phyloP scores from a whole-genome alignment of 2,329 filamentous ascomycete genomes.

The Xylaria sp. region DNA sequence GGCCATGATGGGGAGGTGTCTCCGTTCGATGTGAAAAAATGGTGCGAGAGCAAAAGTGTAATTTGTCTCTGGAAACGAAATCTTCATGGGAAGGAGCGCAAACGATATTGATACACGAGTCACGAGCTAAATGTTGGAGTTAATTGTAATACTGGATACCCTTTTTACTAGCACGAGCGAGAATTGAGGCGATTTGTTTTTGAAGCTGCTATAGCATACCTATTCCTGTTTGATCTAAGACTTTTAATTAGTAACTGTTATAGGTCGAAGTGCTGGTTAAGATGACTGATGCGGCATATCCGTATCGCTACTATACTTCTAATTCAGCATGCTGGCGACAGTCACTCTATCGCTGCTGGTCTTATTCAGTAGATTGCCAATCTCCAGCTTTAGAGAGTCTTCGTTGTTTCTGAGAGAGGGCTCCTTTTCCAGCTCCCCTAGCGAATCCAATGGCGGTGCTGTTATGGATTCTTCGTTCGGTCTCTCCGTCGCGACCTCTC shows the following conservation, averaged over 20 bases:
- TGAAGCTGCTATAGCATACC: neutral
- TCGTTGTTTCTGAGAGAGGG: neutral
- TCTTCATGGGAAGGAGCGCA: constrained; percentile 62
- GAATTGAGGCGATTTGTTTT: neutral
- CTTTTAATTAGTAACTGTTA: neutral
- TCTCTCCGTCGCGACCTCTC: neutral
- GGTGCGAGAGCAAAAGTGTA: constrained; percentile 89
- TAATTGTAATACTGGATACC: constrained; percentile 35
- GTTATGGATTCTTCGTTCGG: neutral
- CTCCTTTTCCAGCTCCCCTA: neutral
- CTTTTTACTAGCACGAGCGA: constrained; percentile 28
- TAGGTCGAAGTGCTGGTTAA: neutral
- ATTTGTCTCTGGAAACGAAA: constrained; percentile 80
- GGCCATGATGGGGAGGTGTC: constrained; percentile 74
- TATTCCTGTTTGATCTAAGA: neutral
- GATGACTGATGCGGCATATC: neutral
- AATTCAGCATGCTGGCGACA: neutral
- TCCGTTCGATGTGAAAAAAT: constrained; percentile 77
- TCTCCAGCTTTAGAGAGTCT: neutral
- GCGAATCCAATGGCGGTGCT: neutral
- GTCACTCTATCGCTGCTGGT: neutral
- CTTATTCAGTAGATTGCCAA: neutral
- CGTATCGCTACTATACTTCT: neutral
- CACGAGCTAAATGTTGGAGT: constrained; percentile 15
- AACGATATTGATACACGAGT: constrained; percentile 52